Percentiles rank a stretch among this genome's conserved stretches.
These are phyloP conservation scores for Camelina neglecta DNA, from an alignment of 345 rosid genomes.

Conservation along the genomic window DNA sequence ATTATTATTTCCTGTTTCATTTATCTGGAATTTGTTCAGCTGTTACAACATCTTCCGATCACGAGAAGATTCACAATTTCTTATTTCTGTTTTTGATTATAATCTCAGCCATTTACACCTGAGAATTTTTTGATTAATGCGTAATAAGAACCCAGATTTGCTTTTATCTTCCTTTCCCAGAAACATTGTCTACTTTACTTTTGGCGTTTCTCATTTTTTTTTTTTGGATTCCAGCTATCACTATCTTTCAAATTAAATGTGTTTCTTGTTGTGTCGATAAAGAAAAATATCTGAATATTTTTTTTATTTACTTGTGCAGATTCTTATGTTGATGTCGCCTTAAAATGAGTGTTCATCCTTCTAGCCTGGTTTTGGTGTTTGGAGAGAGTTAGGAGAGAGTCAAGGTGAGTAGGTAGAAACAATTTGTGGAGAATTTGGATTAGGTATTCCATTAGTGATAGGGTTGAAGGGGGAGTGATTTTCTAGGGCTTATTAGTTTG, in stretches of 20 bases:
- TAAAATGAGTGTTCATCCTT: slow-evolving; percentile 3
- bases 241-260: slow-evolving; percentile 1
- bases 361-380: slow-evolving; percentile 4
- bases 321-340: slow-evolving; percentile 22
- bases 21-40: slow-evolving; percentile 33
- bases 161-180: slow-evolving; percentile 23
- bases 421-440: slow-evolving; percentile 1
- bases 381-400: slow-evolving; percentile 9
- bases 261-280: slow-evolving; percentile 40
- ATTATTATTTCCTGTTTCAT: slow-evolving; percentile 20
- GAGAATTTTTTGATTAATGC: slow-evolving; percentile 29
- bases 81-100: slow-evolving; percentile 32
- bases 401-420: not conserved
- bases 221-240: slow-evolving; percentile 28
- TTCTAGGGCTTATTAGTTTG: slow-evolving; percentile 23
- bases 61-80: slow-evolving; percentile 38
- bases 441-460: not conserved
- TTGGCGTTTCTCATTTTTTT: slow-evolving; percentile 19
- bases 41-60: slow-evolving; percentile 43
- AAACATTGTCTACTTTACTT: slow-evolving; percentile 17
- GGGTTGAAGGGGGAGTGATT: slow-evolving; percentile 23
- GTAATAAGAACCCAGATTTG: slow-evolving; percentile 35
- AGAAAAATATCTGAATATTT: slow-evolving; percentile 34
- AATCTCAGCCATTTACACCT: slow-evolving; percentile 44
- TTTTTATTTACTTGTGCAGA: slow-evolving; percentile 39